A percentile compares a stretch with the other conserved stretches of the same genome.
These are phyloP conservation scores for Tylopilus vinaceipallidus DNA, from an alignment of 768 basidiomycete genomes.

Conservation along the genomic window DNA sequence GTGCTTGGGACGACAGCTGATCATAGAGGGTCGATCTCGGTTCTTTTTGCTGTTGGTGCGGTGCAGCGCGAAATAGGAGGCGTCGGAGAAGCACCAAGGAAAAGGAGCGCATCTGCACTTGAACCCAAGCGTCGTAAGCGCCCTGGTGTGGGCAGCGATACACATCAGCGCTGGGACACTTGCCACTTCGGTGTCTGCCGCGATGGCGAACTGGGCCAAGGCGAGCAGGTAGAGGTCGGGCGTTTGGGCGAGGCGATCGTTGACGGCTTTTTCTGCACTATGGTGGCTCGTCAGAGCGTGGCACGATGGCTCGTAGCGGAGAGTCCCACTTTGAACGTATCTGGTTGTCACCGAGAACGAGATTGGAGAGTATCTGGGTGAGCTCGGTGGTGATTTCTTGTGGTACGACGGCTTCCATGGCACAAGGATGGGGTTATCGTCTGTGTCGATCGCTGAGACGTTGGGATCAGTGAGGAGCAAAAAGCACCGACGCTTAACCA, in stretches of 20 bases:
- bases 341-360: constrained; percentile 80
- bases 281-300: constrained; percentile 9
- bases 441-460: too few species aligned
- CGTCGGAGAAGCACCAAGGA: constrained; percentile 79
- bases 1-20: constrained; percentile 63
- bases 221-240: constrained; percentile 81
- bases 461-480: too few species aligned
- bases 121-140: constrained; percentile 11
- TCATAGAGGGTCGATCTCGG: constrained; percentile 70
- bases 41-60: constrained; percentile 31
- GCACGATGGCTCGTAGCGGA: not conserved
- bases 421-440: not conserved
- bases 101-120: constrained; percentile 75
- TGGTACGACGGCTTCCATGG: constrained; percentile 38
- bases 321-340: constrained; percentile 62
- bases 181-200: constrained; percentile 78
- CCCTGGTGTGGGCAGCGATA: not conserved
- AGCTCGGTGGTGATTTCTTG: constrained; percentile 73
- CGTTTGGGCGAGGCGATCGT: constrained; percentile 72
- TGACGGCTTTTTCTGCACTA: constrained; percentile 79
- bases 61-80: constrained; percentile 66
- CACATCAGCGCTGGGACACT: constrained; percentile 29
- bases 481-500: too few species aligned
- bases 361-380: constrained; percentile 82
- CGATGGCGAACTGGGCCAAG: constrained; percentile 73